Base-by-base conservation (phyloP, 2,329 filamentous ascomycete genomes). In the Epichloe gansuensis region DNA sequence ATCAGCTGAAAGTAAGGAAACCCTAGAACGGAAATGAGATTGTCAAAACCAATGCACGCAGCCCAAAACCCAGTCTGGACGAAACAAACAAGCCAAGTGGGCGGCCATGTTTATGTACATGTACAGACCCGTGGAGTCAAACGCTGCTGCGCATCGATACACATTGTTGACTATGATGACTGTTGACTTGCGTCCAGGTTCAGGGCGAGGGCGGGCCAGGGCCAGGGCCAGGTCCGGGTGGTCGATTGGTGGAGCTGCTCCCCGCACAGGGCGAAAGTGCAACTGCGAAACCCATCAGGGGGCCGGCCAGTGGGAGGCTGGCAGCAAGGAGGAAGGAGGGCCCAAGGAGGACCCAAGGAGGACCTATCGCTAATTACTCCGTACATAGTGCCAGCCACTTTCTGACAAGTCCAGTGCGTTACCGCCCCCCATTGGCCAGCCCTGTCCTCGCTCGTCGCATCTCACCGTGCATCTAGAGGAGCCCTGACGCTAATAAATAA, bases 51-150 rank as follows among this genome's bases (percentile, higher is more conserved):
- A 52, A 52, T 41, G 25, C 49, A 41, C 36, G 36, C 38, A 49
- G 17, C 15, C 47, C 38, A 13, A 34, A 31, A 34, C 9, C 23
- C 15, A 12, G n/a, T 44, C 17, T 46, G 47, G 42, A 49, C 46
- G 47, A 52, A 52, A 52, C 51, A 52, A 49, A 49, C 46, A 31
- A 36, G 44, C 40, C 27, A 49, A 6, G 21, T 44, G 46, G 46
- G 38, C 47, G 54, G 49, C 31, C 47, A 35, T 51, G 48, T 51
- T 51, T 31, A 31, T 31, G 31, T 38, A 40, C 23, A 23, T 31
- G 31, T 38, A 40, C 23, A 23, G 48, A 17, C 17, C 44, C 27
- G 49, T 41, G 45, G 49, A 31, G 39, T 51, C 31, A 31, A 31
- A 31, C 11, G 31, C 8, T 42, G 46, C 25, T 42, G 46, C 25